Evolutionary conservation across 2,329 filamentous ascomycete genomes (phyloP), one percentile per base, ranked within the genome.

Genomic region (Pseudogymnoascus sp.): DNA sequence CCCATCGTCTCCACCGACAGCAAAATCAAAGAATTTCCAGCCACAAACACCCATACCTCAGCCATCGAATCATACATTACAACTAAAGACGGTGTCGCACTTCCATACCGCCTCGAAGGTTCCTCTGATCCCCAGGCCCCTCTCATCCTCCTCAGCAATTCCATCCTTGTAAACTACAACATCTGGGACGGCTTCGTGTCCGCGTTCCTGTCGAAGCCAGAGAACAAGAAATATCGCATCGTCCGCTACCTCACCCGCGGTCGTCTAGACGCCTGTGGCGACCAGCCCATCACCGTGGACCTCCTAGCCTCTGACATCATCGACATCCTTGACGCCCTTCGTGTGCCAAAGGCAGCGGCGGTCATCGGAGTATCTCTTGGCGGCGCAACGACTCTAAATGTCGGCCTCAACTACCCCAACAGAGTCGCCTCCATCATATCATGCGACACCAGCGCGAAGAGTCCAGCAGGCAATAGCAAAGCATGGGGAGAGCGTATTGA

Each of bases 301-400:
- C 75, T 85, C 2, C 78, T 94, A 0, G 82, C 88, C 3, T 78
- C 81, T 6, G 91, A 95, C 69, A 76, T 94, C 20, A 77, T 79
- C 37, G 73, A 77, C 0, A 72, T 96, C 0, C 81, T 95, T 2
- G 78, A 86, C 60, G 83, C 86, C 0, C 79, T 95, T 30, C 83
- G 88, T 57, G 85, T 92, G 41, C 77, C 81, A 8, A 81, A 82
- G 67, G 83, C 89, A 0, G 82, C 87, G 34, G 79, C 82, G 0
- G 76, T 93, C 0, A 77, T 94, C 18, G 91, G 91, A 18, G 90
- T 95, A 3, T 90, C 86, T 35, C 84, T 94, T 71, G 91, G 91
- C 64, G 91, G 91, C 59, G 89, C 87, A 2, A 94, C 90, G 1
- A 80, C 86, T 1, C 80, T 94, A 58, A 86, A 88, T 70, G 85